Conservation (phyloP, 2,329 filamentous ascomycete species). For the Mollisiaceae sp. region DNA sequence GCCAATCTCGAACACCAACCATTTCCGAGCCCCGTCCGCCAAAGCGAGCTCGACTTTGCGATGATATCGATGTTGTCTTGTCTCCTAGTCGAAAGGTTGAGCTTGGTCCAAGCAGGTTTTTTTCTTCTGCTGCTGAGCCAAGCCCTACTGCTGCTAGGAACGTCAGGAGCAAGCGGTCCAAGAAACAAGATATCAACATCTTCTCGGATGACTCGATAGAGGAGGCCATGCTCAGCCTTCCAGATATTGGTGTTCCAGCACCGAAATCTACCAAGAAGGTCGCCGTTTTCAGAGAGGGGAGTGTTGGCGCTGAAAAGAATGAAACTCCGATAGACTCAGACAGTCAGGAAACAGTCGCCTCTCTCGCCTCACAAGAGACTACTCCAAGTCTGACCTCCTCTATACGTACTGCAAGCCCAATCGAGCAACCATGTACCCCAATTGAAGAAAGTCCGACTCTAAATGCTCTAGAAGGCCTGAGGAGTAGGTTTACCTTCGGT, state of each 20-base stretch:
- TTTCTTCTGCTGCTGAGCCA: conserved; percentile 43
- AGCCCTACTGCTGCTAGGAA: conserved; percentile 48
- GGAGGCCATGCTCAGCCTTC: conserved; percentile 52
- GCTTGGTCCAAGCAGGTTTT: conserved; percentile 54
- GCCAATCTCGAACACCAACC: conserved; percentile 46
- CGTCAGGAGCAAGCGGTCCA: conserved; percentile 45
- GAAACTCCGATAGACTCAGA: neutral
- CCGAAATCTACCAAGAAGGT: conserved; percentile 31
- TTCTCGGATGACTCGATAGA: conserved; percentile 59
- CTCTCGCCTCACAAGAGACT: conserved; percentile 29
- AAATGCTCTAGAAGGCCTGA: conserved; percentile 22
- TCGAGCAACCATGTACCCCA: conserved; percentile 35
- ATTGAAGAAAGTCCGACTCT: conserved; percentile 9
- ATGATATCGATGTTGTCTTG: conserved; percentile 47
- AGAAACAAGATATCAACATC: conserved; percentile 51
- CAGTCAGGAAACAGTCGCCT: conserved; percentile 5
- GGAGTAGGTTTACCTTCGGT: conserved; percentile 34
- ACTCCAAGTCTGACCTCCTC: conserved; percentile 30
- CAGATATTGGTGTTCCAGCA: conserved; percentile 42
- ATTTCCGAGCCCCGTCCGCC: conserved; percentile 51
- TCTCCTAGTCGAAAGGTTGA: conserved; percentile 41
- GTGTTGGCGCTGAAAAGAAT: conserved; percentile 3
- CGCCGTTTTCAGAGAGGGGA: conserved; percentile 32
- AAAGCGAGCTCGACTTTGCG: conserved; percentile 58
- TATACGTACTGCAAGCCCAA: conserved; percentile 32